A percentile compares a stretch with the other conserved stretches of the same genome.
These are phyloP conservation scores for Suillus subaureus DNA, from an alignment of 768 basidiomycete genomes.

Conservation along the genomic window DNA sequence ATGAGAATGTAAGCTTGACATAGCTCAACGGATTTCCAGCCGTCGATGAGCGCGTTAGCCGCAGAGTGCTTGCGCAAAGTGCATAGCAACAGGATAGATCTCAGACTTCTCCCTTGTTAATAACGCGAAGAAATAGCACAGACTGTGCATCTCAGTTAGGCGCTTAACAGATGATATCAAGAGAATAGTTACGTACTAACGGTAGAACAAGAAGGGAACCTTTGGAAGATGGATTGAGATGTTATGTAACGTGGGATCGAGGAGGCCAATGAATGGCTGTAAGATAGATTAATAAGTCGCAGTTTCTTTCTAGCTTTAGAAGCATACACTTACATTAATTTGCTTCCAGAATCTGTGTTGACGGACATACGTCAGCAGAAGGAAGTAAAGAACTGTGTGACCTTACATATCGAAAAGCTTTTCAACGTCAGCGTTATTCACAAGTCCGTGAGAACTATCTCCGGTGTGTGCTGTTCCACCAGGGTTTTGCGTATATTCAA, in stretches of 20 bases:
- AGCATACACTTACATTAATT: slow-evolving; percentile 57
- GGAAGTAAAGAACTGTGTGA: not conserved
- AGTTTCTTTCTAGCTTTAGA: not conserved
- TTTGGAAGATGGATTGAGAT: slow-evolving; percentile 72
- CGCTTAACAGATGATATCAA: not conserved
- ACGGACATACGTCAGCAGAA: slow-evolving; percentile 11
- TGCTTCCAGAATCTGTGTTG: slow-evolving; percentile 62
- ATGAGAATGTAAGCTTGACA: slow-evolving; percentile 91
- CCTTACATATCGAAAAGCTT: slow-evolving; percentile 83
- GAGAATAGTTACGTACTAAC: slow-evolving; percentile 55
- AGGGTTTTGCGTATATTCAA: slow-evolving; percentile 67
- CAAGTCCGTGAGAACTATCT: slow-evolving; percentile 82
- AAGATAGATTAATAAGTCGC: slow-evolving; percentile 12
- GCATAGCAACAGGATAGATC: slow-evolving; percentile 87
- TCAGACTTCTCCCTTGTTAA: slow-evolving; percentile 75
- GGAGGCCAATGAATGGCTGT: slow-evolving; percentile 67
- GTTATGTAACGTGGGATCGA: slow-evolving; percentile 87
- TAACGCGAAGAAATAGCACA: slow-evolving; percentile 87
- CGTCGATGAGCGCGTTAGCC: slow-evolving; percentile 77
- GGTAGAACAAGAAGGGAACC: slow-evolving; percentile 90
- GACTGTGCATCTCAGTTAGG: slow-evolving; percentile 42
- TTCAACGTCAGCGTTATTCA: slow-evolving; percentile 77
- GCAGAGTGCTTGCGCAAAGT: slow-evolving; percentile 85
- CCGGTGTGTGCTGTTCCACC: slow-evolving; percentile 80
- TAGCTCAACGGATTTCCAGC: slow-evolving; percentile 85